Percentiles rank a stretch among this genome's conserved stretches.
Evolutionary conservation across 139 green algal genomes (phyloP).

Genomic region (Coccomyxa sp.): DNA sequence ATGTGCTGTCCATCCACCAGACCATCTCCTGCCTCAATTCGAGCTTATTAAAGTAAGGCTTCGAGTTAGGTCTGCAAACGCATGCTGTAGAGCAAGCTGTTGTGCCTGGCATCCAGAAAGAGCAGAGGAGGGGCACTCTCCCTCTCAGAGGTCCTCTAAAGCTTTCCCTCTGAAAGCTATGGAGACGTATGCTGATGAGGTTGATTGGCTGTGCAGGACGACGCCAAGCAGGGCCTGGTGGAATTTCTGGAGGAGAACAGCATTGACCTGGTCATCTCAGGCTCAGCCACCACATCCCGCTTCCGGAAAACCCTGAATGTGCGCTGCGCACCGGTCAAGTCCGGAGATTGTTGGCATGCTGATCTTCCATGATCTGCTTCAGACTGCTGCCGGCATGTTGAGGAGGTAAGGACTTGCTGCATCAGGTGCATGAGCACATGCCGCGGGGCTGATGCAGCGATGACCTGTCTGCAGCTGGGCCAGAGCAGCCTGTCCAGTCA

Average conservation of each 20-base stretch:
- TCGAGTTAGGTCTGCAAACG: not conserved
- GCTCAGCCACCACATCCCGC: conserved; percentile 12
- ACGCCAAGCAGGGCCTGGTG: conserved; percentile 20
- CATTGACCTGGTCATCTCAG: conserved; percentile 48
- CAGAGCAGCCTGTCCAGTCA: conserved; percentile 24
- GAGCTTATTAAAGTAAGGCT: not conserved
- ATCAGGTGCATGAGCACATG: not conserved
- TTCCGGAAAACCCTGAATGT: conserved; percentile 35
- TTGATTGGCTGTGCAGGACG: conserved; percentile 18
- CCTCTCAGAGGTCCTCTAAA: too few species aligned
- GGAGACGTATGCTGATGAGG: too few species aligned
- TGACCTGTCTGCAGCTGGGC: not conserved
- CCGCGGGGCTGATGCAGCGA: too few species aligned
- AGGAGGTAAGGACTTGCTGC: not conserved
- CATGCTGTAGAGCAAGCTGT: not conserved
- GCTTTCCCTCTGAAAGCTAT: too few species aligned
- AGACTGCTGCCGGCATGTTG: not conserved
- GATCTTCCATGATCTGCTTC: not conserved
- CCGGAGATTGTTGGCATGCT: not conserved
- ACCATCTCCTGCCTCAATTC: not conserved
- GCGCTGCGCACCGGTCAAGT: not conserved
- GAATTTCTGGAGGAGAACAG: conserved; percentile 28
- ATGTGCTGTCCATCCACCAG: too few species aligned
- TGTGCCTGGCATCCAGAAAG: not conserved
- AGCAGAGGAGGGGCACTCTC: not conserved